phyloP scores from a whole-genome alignment of 1,284 basidiomycete genomes.

The Moesziomyces parantarcticus region DNA sequence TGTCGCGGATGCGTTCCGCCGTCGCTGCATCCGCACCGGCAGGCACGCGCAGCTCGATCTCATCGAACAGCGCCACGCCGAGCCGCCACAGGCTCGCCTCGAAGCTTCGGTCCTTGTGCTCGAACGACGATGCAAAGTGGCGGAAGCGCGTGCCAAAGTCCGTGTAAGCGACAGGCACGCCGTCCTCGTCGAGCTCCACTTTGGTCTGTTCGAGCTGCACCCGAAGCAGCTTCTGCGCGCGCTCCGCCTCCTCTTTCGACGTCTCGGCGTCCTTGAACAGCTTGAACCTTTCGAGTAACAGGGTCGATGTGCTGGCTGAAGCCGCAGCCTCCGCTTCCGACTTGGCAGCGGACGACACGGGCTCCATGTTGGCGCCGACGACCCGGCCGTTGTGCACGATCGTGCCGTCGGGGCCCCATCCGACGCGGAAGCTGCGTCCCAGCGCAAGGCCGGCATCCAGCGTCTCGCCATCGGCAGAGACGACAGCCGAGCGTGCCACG shows the following conservation, averaged over 20 bases:
- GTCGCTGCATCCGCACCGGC: conserved; percentile 74
- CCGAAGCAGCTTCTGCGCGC: conserved; percentile 76
- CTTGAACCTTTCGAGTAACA: conserved; percentile 49
- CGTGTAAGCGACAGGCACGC: conserved; percentile 71
- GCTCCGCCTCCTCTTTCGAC: conserved; percentile 32
- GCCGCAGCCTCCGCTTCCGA: conserved; percentile 14
- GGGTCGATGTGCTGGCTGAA: conserved; percentile 23
- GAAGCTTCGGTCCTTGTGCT: conserved; percentile 76
- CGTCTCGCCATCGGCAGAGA: conserved; percentile 76
- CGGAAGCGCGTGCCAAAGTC: conserved; percentile 77
- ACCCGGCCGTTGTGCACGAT: conserved; percentile 78
- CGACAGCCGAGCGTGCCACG: conserved; percentile 72
- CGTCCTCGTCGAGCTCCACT: conserved; percentile 72
- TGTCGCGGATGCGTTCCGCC: conserved; percentile 73
- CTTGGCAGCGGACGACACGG: conserved; percentile 8
- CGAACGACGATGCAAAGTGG: conserved; percentile 80
- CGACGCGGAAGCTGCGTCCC: conserved; percentile 87
- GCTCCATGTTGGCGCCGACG: conserved; percentile 8
- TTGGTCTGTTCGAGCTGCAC: conserved; percentile 82
- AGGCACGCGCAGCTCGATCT: conserved; percentile 76
- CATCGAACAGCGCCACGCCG: conserved; percentile 90
- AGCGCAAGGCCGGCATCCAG: conserved; percentile 85
- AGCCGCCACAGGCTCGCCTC: conserved; percentile 81
- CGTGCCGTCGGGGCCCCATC: conserved; percentile 85
- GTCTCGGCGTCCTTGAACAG: conserved; percentile 48